Evolutionary conservation across 163 green algal species (phyloP).

Genomic region (Chloromonas sp.): DNA sequence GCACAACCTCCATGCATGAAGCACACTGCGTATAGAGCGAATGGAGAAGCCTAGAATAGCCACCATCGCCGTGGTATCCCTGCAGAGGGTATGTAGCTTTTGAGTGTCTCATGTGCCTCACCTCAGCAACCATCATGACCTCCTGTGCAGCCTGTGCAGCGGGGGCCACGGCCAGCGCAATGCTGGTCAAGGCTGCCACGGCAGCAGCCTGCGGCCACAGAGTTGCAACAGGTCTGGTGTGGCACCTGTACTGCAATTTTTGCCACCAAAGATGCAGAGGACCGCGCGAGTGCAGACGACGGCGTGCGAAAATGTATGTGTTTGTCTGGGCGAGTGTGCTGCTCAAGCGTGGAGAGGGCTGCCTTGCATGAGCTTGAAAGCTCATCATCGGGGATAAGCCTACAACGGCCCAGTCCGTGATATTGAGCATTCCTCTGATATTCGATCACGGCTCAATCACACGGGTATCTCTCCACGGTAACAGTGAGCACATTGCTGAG

Average conservation of each 20-base stretch:
- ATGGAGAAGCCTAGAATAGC: no score
- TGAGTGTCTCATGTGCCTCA: conserved; percentile 11
- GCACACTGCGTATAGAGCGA: background rate
- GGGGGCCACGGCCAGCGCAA: conserved; percentile 59
- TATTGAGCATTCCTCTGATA: no score
- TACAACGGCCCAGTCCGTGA: no score
- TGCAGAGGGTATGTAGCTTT: background rate
- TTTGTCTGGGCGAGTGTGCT: no score
- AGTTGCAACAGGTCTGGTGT: background rate
- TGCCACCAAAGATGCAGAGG: background rate
- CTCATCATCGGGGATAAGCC: no score
- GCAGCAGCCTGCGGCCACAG: conserved; percentile 42
- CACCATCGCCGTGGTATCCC: background rate
- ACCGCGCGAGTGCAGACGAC: no score
- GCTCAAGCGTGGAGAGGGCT: no score
- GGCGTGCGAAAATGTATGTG: no score
- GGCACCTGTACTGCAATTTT: background rate
- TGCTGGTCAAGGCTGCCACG: conserved; percentile 42
- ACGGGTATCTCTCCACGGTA: no score
- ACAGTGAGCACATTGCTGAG: no score
- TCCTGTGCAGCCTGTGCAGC: conserved; percentile 80
- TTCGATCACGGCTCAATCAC: no score
- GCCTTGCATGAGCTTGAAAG: no score
- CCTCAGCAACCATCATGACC: conserved; percentile 73
- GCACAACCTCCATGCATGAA: background rate